Evolutionary conservation across 495 filamentous ascomycete genomes (phyloP).

Genomic region (Lasiosphaeriaceae sp.): DNA sequence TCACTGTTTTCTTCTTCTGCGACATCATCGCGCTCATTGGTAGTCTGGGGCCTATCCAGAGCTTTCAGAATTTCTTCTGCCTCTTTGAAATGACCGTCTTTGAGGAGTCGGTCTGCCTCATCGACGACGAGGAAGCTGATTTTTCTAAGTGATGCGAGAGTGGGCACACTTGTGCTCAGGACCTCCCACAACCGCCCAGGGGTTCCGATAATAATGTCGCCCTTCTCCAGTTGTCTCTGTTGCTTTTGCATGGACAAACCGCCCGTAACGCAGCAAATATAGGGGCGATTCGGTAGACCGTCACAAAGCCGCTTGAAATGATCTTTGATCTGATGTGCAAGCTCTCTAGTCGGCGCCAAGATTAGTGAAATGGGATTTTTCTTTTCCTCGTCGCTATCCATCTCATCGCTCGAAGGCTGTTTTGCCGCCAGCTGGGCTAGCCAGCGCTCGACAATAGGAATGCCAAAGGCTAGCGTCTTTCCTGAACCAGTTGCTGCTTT

Average conservation of each 20-base stretch:
- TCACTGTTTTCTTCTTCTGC: slow-evolving; percentile 25
- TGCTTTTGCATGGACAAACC: slow-evolving; percentile 92
- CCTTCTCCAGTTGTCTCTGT: slow-evolving; percentile 67
- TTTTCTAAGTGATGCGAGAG: slow-evolving; percentile 58
- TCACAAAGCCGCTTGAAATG: slow-evolving; percentile 73
- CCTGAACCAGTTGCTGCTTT: slow-evolving; percentile 82
- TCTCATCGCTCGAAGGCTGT: slow-evolving; percentile 9
- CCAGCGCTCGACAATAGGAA: slow-evolving; percentile 70
- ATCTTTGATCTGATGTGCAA: slow-evolving; percentile 82
- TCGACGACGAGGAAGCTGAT: slow-evolving; percentile 86
- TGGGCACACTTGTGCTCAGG: slow-evolving; percentile 55
- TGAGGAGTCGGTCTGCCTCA: slow-evolving; percentile 89
- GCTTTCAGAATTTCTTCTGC: slow-evolving; percentile 77
- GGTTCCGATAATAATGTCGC: slow-evolving; percentile 87
- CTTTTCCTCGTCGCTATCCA: slow-evolving; percentile 2
- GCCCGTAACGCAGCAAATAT: slow-evolving; percentile 78
- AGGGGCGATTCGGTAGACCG: slow-evolving; percentile 57
- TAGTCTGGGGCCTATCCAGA: slow-evolving; percentile 51
- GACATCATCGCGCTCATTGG: slow-evolving; percentile 39
- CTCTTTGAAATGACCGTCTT: slow-evolving; percentile 93
- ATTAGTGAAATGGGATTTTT: slow-evolving; percentile 74
- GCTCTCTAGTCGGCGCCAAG: slow-evolving; percentile 84
- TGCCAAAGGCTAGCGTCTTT: slow-evolving; percentile 79
- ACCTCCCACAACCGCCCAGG: slow-evolving; percentile 95
- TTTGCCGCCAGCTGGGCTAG: slow-evolving; percentile 38